phyloP scores from a whole-genome alignment of 2,329 filamentous ascomycete species.

The Colletotrichum coccodes region DNA sequence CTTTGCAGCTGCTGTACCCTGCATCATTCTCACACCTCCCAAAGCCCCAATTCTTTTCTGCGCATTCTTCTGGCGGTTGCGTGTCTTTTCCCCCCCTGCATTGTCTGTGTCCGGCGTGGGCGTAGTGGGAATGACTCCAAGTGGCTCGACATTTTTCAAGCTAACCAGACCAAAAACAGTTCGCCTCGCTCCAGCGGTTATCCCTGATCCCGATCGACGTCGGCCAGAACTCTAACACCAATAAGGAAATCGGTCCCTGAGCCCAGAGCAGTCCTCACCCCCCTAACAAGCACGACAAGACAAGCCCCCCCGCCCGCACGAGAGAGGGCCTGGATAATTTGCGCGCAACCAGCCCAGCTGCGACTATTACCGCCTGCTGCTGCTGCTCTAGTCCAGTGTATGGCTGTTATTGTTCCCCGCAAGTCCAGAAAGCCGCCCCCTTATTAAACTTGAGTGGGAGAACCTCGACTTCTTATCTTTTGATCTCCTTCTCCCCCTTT shows the following conservation, averaged over 20 bases:
- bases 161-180: slow-evolving; percentile 31
- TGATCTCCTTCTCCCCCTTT: background rate
- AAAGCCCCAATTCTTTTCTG: background rate
- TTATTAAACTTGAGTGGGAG: slow-evolving; percentile 17
- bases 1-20: background rate
- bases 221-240: slow-evolving; percentile 33
- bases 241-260: slow-evolving; percentile 29
- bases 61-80: background rate
- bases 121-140: slow-evolving; percentile 28
- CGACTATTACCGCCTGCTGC: background rate
- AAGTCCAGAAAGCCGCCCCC: slow-evolving; percentile 9
- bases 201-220: slow-evolving; percentile 32
- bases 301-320: slow-evolving; percentile 11
- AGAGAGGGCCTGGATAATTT: slow-evolving; percentile 8
- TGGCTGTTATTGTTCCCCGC: slow-evolving; percentile 16
- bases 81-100: slow-evolving; percentile 1
- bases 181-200: slow-evolving; percentile 24
- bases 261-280: slow-evolving; percentile 10
- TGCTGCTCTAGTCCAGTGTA: background rate
- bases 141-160: slow-evolving; percentile 28
- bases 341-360: background rate
- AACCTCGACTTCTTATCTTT: slow-evolving; percentile 12
- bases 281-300: slow-evolving; percentile 10
- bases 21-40: background rate
- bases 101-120: slow-evolving; percentile 28